phyloP scores from a whole-genome alignment of 75 land plant species.

The Sequoia sempervirens region DNA sequence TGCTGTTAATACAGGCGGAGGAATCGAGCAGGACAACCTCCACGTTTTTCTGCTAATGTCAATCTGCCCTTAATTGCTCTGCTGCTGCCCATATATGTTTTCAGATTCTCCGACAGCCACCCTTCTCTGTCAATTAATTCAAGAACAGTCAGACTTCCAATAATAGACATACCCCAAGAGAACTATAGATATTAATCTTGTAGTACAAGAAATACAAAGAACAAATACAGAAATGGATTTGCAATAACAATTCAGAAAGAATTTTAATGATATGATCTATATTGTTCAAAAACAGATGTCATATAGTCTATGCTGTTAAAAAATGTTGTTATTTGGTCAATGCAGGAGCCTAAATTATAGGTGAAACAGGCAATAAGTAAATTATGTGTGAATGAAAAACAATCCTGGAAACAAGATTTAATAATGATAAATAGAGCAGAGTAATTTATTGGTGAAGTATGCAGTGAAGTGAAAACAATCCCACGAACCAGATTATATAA shows the following conservation, averaged over 20 bases:
- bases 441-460: neutral
- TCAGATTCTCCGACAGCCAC: neutral
- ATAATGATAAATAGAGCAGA: neutral
- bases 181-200: neutral
- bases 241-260: neutral
- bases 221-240: neutral
- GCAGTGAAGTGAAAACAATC: neutral
- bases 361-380: neutral
- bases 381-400: neutral
- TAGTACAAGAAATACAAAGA: neutral
- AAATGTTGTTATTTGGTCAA: neutral
- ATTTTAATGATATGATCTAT: too few species aligned
- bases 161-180: neutral
- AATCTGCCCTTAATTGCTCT: neutral
- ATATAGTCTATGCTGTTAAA: too few species aligned
- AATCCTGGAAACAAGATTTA: neutral
- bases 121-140: neutral
- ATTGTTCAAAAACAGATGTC: too few species aligned
- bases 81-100: neutral
- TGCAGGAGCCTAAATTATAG: neutral
- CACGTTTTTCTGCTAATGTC: neutral
- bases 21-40: neutral
- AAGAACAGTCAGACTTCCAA: neutral
- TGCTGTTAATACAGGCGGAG: neutral
- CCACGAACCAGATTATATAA: neutral